Evolutionary conservation across 2,329 filamentous ascomycete genomes (phyloP).

Genomic region (Saccharata proteae): DNA sequence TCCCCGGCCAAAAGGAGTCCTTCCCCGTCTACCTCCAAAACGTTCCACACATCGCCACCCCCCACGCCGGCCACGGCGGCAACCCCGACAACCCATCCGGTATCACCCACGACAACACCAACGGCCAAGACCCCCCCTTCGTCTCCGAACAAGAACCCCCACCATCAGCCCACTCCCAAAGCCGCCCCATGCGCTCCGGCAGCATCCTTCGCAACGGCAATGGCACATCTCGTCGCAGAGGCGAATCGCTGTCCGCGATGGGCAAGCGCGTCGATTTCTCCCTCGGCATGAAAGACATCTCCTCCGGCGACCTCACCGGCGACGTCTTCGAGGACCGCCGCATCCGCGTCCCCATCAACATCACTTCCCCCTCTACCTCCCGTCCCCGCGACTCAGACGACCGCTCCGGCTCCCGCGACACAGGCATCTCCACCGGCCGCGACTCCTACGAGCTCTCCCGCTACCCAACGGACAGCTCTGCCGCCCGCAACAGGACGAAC

Average conservation of each 20-base stretch:
- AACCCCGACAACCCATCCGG: constrained; percentile 34
- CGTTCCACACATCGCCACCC: constrained; percentile 32
- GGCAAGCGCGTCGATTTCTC: constrained; percentile 58
- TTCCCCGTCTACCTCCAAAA: constrained; percentile 55
- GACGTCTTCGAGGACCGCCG: constrained; percentile 52
- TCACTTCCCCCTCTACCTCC: constrained; percentile 25
- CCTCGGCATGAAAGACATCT: constrained; percentile 50
- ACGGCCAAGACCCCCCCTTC: constrained; percentile 30
- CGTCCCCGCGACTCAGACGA: constrained; percentile 11
- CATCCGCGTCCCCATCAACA: constrained; percentile 29
- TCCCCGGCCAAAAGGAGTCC: constrained; percentile 54
- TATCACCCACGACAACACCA: constrained; percentile 14
- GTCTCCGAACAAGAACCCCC: constrained; percentile 18
- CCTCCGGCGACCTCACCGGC: constrained; percentile 45
- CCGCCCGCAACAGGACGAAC: constrained; percentile 25
- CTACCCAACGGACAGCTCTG: constrained; percentile 22
- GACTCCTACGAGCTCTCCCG: constrained; percentile 18
- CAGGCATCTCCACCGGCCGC: constrained; percentile 20
- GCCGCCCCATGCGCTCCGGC: constrained; percentile 19
- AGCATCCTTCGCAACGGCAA: constrained; percentile 45
- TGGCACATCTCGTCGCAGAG: constrained; percentile 39
- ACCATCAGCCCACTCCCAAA: constrained; percentile 8
- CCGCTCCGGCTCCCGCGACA: constrained; percentile 20
- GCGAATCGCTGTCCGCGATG: constrained; percentile 46
- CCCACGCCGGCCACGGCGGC: constrained; percentile 29